Percentiles rank a stretch among this genome's conserved stretches.
phyloP scores from a whole-genome alignment of 257 asterid genomes.

The Salvia rosmarinus region DNA sequence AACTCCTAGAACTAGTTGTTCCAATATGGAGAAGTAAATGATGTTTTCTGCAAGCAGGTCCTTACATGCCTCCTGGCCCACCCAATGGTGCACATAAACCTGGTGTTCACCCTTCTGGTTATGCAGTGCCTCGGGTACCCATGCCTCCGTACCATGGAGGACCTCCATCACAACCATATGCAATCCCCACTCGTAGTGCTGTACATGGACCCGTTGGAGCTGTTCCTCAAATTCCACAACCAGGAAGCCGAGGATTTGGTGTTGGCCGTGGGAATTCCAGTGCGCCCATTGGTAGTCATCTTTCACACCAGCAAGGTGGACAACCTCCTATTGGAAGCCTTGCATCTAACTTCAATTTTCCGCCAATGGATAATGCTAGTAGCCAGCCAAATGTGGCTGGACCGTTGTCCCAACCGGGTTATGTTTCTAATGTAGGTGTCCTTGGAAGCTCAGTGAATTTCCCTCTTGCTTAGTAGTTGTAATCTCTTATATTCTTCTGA shows the following conservation, averaged over 20 bases:
- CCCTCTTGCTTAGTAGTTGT: conserved; percentile 24
- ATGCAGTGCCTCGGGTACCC: conserved; percentile 83
- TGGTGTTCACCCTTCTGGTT: conserved; percentile 83
- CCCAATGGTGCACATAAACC: conserved; percentile 84
- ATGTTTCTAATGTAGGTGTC: conserved; percentile 78
- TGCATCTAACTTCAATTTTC: conserved; percentile 73
- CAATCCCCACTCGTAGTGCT: conserved; percentile 91
- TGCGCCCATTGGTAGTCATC: conserved; percentile 95
- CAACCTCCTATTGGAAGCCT: conserved; percentile 78
- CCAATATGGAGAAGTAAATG: conserved; percentile 12
- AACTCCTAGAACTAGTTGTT: neutral
- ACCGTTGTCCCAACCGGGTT: conserved; percentile 90
- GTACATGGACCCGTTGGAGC: conserved; percentile 95
- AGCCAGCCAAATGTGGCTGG: conserved; percentile 90
- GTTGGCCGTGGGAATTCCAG: conserved; percentile 87
- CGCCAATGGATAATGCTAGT: conserved; percentile 78
- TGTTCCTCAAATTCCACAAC: conserved; percentile 84
- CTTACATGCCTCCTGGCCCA: conserved; percentile 79
- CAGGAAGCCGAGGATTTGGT: conserved; percentile 88
- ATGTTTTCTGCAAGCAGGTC: conserved; percentile 56
- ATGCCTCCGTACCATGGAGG: conserved; percentile 82
- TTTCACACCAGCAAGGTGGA: conserved; percentile 79
- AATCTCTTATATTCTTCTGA: conserved; percentile 16
- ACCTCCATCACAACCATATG: conserved; percentile 87
- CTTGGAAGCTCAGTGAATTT: conserved; percentile 5